Percentiles rank a stretch among this genome's conserved stretches.
These are phyloP conservation scores for Phytophthora pseudosyringae DNA, from an alignment of 352 stramenopile genomes.

Conservation along the genomic window DNA sequence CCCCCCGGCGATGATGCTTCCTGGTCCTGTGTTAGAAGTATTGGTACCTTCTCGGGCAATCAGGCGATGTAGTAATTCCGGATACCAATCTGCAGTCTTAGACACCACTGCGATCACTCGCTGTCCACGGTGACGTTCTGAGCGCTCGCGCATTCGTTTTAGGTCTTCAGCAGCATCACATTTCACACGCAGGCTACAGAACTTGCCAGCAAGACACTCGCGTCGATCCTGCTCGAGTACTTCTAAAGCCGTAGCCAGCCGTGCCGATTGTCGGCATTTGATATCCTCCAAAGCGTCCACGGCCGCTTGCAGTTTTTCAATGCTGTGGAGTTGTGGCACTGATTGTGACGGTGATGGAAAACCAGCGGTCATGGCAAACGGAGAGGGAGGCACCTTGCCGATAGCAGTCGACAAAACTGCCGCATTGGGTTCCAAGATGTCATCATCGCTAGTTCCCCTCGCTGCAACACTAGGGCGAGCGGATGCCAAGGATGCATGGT, in stretches of 20 bases:
- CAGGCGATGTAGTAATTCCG: slow-evolving; percentile 55
- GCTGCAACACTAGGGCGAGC: slow-evolving; percentile 12
- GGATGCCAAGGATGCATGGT: slow-evolving; percentile 15
- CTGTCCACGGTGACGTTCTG: slow-evolving; percentile 51
- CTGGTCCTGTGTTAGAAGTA: neutral
- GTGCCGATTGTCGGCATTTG: slow-evolving; percentile 46
- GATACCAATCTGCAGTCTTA: slow-evolving; percentile 54
- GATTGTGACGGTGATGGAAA: neutral
- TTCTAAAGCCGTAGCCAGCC: slow-evolving; percentile 48
- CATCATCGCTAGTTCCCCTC: neutral
- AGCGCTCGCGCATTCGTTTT: slow-evolving; percentile 51
- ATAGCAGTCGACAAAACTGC: neutral
- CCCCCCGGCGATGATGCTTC: neutral
- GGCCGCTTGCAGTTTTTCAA: slow-evolving; percentile 60
- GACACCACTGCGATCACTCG: slow-evolving; percentile 40
- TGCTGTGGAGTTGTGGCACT: slow-evolving; percentile 42
- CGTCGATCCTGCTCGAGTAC: slow-evolving; percentile 58
- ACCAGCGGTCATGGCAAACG: slow-evolving; percentile 4
- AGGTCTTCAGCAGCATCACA: slow-evolving; percentile 51
- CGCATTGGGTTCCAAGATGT: neutral
- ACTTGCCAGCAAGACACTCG: slow-evolving; percentile 64
- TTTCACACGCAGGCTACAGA: slow-evolving; percentile 45
- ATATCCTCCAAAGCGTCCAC: slow-evolving; percentile 52
- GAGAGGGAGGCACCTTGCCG: slow-evolving; percentile 8
- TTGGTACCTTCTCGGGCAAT: slow-evolving; percentile 40